phyloP scores from a whole-genome alignment of 164 flowering plant genomes.

The Nelumbo lutea region DNA sequence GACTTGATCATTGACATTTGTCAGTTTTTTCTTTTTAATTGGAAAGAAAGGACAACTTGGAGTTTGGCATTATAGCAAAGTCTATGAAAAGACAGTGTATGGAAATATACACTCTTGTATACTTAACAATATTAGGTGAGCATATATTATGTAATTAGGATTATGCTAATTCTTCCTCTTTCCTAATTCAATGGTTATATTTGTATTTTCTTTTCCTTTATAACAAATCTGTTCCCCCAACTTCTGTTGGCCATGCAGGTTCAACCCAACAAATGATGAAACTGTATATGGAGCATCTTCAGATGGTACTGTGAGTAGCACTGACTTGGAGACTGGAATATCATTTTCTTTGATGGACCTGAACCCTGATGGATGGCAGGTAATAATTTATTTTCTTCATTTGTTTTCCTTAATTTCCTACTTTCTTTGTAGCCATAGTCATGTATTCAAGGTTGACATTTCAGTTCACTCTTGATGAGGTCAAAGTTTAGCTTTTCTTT shows the following conservation, averaged over 20 bases:
- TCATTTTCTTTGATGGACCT: constrained; percentile 65
- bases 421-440: not conserved
- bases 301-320: constrained; percentile 86
- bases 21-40: constrained; percentile 8
- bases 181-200: not conserved
- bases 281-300: constrained; percentile 77
- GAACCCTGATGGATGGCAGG: constrained; percentile 95
- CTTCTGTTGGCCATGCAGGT: constrained; percentile 37
- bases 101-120: constrained; percentile 71
- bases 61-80: constrained; percentile 80
- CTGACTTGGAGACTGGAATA: constrained; percentile 84
- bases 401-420: not conserved
- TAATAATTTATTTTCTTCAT: constrained; percentile 15
- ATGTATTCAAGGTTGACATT: not conserved
- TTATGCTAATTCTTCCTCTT: not conserved
- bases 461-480: no score
- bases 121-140: constrained; percentile 82
- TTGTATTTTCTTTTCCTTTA: not conserved
- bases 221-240: not conserved
- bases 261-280: constrained; percentile 68
- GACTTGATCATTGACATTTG: constrained; percentile 7
- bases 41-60: constrained; percentile 96
- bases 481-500: no score
- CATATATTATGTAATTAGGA: not conserved
- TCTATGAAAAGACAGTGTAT: constrained; percentile 77